phyloP scores from a whole-genome alignment of 1,284 basidiomycete genomes.

The Meripilus lineatus region DNA sequence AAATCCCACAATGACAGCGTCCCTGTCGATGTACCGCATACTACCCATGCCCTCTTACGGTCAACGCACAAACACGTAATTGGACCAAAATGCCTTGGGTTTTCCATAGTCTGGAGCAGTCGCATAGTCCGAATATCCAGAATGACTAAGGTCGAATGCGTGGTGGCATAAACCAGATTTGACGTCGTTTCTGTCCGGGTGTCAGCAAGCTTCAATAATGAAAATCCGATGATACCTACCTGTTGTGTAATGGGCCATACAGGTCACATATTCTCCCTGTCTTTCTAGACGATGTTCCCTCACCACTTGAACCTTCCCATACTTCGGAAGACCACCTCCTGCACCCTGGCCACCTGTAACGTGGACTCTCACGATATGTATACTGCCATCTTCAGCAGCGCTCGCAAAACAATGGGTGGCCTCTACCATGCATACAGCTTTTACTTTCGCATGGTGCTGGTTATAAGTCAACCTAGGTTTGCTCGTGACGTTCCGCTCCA shows the following conservation, averaged over 20 bases:
- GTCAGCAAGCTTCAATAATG: neutral
- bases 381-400: slow-evolving; percentile 79
- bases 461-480: slow-evolving; percentile 74
- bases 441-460: slow-evolving; percentile 78
- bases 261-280: slow-evolving; percentile 72
- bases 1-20: slow-evolving; percentile 90
- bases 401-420: slow-evolving; percentile 86
- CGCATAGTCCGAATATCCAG: slow-evolving; percentile 87
- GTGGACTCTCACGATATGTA: slow-evolving; percentile 82
- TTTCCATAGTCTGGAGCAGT: slow-evolving; percentile 69
- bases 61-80: slow-evolving; percentile 85
- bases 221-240: slow-evolving; percentile 39
- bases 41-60: slow-evolving; percentile 79
- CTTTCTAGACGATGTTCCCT: slow-evolving; percentile 68
- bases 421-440: slow-evolving; percentile 78
- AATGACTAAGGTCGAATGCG: slow-evolving; percentile 71
- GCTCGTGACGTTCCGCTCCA: slow-evolving; percentile 78
- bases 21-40: slow-evolving; percentile 84
- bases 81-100: slow-evolving; percentile 83
- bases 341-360: slow-evolving; percentile 34
- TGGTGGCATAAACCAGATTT: slow-evolving; percentile 82
- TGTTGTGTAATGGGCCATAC: slow-evolving; percentile 72
- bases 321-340: slow-evolving; percentile 69
- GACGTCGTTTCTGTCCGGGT: slow-evolving; percentile 52
- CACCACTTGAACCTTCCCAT: slow-evolving; percentile 71